These are phyloP conservation scores for Eucalyptus decipiens DNA, from an alignment of 345 rosid genomes.

Conservation along the genomic window DNA sequence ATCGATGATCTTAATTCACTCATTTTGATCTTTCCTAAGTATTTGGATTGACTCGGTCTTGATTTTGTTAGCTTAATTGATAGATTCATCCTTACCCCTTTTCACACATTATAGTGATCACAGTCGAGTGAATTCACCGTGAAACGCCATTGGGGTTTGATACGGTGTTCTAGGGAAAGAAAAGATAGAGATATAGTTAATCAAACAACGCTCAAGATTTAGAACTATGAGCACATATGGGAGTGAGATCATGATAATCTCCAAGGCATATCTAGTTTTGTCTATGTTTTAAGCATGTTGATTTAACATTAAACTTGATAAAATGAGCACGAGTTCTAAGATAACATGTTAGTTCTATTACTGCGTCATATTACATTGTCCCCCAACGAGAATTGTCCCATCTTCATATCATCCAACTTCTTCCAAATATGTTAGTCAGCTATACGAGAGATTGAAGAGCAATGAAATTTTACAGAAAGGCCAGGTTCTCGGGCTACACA, in stretches of 20 bases:
- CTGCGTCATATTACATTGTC: background rate
- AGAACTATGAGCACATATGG: fast-evolving
- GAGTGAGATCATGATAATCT: background rate
- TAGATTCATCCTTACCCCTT: background rate
- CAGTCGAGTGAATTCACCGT: background rate
- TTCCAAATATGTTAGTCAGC: background rate
- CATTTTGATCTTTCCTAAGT: background rate
- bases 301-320: background rate
- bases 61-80: background rate
- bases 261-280: background rate
- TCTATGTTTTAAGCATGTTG: background rate
- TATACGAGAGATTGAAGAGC: background rate
- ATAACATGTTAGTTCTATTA: background rate
- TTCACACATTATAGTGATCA: background rate
- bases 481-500: background rate
- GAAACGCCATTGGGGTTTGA: background rate
- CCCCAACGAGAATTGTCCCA: background rate
- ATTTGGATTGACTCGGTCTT: background rate
- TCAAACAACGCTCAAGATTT: background rate
- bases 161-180: background rate
- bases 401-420: background rate
- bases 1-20: background rate
- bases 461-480: background rate
- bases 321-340: background rate
- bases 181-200: background rate